A percentile compares a stretch with the other conserved stretches of the same genome.
Evolutionary conservation across 805 yeast species (phyloP).

Genomic region (Cyberlindnera japonica): DNA sequence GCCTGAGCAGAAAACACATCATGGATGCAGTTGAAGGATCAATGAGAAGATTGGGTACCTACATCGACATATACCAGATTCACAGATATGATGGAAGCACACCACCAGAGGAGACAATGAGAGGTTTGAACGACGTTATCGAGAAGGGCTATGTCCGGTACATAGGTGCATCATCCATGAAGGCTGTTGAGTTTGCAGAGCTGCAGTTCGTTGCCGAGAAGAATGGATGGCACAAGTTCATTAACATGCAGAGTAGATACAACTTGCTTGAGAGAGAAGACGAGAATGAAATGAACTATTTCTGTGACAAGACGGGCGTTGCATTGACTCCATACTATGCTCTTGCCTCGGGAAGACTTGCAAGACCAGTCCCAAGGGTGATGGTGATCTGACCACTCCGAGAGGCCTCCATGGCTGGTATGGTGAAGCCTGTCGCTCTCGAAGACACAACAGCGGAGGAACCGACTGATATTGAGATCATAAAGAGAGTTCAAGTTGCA

Average conservation of each 20-base stretch:
- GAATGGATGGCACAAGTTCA: conserved; percentile 54
- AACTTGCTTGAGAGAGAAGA: conserved; percentile 58
- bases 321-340: conserved; percentile 64
- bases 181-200: conserved; percentile 49
- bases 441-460: neutral
- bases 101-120: conserved; percentile 48
- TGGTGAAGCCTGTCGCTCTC: neutral
- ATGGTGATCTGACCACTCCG: conserved; percentile 11
- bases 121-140: conserved; percentile 46
- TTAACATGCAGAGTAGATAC: conserved; percentile 56
- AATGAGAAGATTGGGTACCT: conserved; percentile 40
- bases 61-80: conserved; percentile 46
- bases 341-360: conserved; percentile 49
- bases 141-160: conserved; percentile 45
- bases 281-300: conserved; percentile 58
- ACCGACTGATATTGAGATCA: conserved; percentile 31
- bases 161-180: conserved; percentile 66
- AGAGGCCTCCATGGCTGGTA: neutral
- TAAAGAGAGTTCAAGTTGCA: conserved; percentile 53
- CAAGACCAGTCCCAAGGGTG: conserved; percentile 41
- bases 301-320: conserved; percentile 48
- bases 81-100: conserved; percentile 45
- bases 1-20: conserved; percentile 44
- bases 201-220: conserved; percentile 55
- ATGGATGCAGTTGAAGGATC: conserved; percentile 39